Evolutionary conservation across 108 stramenopile genomes (phyloP).

Genomic region (Nitzschia inconspicua): DNA sequence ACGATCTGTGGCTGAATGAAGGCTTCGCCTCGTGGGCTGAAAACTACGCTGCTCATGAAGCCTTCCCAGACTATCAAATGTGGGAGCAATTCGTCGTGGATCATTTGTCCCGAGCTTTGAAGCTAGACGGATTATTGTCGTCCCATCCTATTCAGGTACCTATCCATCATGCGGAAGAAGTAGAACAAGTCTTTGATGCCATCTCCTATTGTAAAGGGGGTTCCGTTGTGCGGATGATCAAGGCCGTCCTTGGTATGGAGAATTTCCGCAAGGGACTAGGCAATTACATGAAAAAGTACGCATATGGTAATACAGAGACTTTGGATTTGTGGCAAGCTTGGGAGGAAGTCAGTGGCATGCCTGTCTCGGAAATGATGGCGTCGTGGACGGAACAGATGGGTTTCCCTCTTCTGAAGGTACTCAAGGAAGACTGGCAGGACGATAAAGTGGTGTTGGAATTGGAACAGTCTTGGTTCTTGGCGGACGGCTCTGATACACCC

Average conservation of each 20-base stretch:
- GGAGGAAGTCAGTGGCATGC: constrained; percentile 87
- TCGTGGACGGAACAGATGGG: constrained; percentile 97
- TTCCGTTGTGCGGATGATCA: constrained; percentile 87
- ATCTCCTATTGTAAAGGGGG: constrained; percentile 89
- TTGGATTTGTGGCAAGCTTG: constrained; percentile 93
- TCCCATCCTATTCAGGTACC: constrained; percentile 94
- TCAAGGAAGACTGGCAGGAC: constrained; percentile 62
- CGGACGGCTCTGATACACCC: constrained; percentile 74
- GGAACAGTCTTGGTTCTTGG: constrained; percentile 89
- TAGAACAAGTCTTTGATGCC: constrained; percentile 97
- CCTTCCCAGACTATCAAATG: constrained; percentile 51
- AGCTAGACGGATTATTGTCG: constrained; percentile 81
- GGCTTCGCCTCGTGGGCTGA: constrained; percentile 94
- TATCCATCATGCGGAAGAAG: constrained; percentile 91
- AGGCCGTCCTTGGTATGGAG: constrained; percentile 86
- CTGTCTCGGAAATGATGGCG: constrained; percentile 85
- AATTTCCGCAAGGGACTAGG: constrained; percentile 72
- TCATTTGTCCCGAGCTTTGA: constrained; percentile 76
- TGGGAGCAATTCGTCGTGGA: constrained; percentile 92
- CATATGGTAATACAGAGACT: constrained; percentile 91
- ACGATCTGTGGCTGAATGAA: constrained; percentile 97
- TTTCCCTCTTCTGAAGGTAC: constrained; percentile 80
- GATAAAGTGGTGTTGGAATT: constrained; percentile 73
- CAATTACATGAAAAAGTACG: constrained; percentile 85
- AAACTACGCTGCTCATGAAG: constrained; percentile 69